Conservation (phyloP, 225 moss, liverwort and hornwort genomes). For the Pseudisothecium myosuroides region DNA sequence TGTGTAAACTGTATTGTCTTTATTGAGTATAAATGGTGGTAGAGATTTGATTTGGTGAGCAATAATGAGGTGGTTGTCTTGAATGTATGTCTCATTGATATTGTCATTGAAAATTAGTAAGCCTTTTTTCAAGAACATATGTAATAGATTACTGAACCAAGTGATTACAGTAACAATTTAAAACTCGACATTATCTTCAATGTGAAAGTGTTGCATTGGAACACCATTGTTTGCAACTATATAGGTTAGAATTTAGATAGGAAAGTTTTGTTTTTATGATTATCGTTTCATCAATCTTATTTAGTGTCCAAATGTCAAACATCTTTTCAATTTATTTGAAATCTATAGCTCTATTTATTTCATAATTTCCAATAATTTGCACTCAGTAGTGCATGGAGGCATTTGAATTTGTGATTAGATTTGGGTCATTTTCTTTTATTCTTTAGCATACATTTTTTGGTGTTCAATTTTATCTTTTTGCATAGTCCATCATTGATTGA, state of each 20-base stretch:
- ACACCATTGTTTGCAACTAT: not conserved
- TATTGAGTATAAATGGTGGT: not conserved
- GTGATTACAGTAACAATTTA: not conserved
- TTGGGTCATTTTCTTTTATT: rapidly evolving
- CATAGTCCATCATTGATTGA: not conserved
- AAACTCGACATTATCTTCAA: not conserved
- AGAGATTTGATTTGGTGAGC: not conserved
- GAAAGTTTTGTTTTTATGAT: not conserved
- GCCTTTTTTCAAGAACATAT: not conserved
- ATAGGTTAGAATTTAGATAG: not conserved
- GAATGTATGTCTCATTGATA: not conserved
- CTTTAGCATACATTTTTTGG: not conserved
- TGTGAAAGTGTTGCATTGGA: too few relatives aligned
- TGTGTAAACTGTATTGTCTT: not conserved
- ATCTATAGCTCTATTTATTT: not conserved
- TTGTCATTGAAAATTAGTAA: not conserved
- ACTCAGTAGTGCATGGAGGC: not conserved
- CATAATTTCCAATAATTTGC: not conserved
- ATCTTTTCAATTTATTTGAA: not conserved
- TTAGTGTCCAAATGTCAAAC: rapidly evolving
- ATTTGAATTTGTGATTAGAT: not conserved
- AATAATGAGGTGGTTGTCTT: not conserved
- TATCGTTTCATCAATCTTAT: not conserved
- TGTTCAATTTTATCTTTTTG: not conserved
- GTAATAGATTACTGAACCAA: too few relatives aligned